A percentile compares a stretch with the other conserved stretches of the same genome.
phyloP scores from a whole-genome alignment of 2,329 filamentous ascomycete genomes.

The Lachnellula cervina region DNA sequence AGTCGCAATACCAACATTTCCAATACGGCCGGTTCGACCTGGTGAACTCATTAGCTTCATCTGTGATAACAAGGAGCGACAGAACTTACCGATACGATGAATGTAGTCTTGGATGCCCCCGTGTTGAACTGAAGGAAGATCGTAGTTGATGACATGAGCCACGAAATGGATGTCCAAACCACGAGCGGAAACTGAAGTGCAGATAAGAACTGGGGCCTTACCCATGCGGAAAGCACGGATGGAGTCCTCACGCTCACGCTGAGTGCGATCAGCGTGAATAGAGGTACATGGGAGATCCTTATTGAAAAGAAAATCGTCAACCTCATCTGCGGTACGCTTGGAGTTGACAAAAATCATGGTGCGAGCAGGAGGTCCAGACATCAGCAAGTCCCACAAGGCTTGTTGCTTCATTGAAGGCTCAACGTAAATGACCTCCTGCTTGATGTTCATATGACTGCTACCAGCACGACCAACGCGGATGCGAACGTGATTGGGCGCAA shows the following conservation, averaged over 20 bases:
- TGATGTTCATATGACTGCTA: slow-evolving; percentile 76
- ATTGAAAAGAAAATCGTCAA: slow-evolving; percentile 88
- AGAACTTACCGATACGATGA: slow-evolving; percentile 76
- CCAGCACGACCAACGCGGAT: slow-evolving; percentile 86
- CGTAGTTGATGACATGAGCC: slow-evolving; percentile 89
- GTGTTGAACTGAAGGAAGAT: slow-evolving; percentile 67
- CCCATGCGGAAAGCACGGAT: slow-evolving; percentile 79
- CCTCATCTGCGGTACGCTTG: slow-evolving; percentile 69
- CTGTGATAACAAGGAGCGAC: background rate
- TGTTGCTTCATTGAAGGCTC: slow-evolving; percentile 64
- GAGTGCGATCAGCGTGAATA: slow-evolving; percentile 82
- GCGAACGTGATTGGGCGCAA: slow-evolving; percentile 69
- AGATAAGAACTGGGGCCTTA: slow-evolving; percentile 71
- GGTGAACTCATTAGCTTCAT: slow-evolving; percentile 11
- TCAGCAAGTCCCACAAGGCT: slow-evolving; percentile 67
- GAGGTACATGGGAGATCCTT: slow-evolving; percentile 75
- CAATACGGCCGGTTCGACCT: slow-evolving; percentile 92
- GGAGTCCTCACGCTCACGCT: slow-evolving; percentile 86
- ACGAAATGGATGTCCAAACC: slow-evolving; percentile 86
- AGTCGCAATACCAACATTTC: slow-evolving; percentile 76
- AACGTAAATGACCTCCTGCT: slow-evolving; percentile 67
- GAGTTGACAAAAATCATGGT: slow-evolving; percentile 89
- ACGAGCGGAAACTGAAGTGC: slow-evolving; percentile 81
- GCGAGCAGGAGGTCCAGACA: slow-evolving; percentile 64
- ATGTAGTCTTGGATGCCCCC: slow-evolving; percentile 93